Evolutionary conservation across 176 grass and related monocot species (phyloP).

Genomic region (Avena sativa): DNA sequence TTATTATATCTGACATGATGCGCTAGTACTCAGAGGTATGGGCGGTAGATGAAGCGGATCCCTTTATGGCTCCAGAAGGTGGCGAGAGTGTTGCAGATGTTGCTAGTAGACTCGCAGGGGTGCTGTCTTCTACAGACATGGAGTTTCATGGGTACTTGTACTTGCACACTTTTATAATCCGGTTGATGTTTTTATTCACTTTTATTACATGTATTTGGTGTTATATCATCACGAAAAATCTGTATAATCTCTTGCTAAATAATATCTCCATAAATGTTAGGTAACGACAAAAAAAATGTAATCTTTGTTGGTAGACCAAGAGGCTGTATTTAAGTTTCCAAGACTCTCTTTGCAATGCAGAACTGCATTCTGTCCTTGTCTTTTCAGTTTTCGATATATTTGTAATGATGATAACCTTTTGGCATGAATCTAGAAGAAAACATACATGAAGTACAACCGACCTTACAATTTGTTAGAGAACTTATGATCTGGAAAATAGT

Average conservation of each 20-base stretch:
- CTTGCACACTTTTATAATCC: neutral
- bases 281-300: neutral
- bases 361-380: neutral
- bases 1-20: constrained; percentile 41
- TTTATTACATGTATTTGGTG: neutral
- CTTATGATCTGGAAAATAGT: neutral
- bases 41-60: constrained; percentile 78
- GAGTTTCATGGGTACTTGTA: constrained; percentile 64
- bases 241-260: neutral
- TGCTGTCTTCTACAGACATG: constrained; percentile 54
- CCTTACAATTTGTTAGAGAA: neutral
- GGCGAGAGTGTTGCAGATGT: constrained; percentile 86
- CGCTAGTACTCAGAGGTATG: constrained; percentile 84
- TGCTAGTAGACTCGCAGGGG: constrained; percentile 60
- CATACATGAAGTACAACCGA: neutral
- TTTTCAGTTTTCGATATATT: neutral
- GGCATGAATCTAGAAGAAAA: neutral
- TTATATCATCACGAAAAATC: neutral
- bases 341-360: neutral
- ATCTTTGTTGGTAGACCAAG: neutral
- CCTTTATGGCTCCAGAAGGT: constrained; percentile 69
- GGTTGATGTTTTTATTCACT: neutral
- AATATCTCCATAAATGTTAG: neutral
- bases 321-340: neutral
- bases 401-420: neutral